Conservation (phyloP, 257 asterid genomes). For the Misopates orontium region DNA sequence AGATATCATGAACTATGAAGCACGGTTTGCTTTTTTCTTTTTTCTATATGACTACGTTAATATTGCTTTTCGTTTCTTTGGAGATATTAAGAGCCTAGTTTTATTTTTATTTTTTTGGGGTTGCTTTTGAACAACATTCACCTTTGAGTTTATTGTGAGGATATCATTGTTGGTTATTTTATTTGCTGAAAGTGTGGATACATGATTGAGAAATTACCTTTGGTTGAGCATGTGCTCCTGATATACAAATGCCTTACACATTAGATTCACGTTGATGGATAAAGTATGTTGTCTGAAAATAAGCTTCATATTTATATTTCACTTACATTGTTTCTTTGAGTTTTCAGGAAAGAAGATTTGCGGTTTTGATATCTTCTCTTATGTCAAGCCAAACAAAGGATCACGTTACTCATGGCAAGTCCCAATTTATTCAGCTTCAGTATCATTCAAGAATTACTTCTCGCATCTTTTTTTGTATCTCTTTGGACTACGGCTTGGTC, state of each 20-base stretch:
- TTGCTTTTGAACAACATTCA: background rate
- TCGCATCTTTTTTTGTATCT: background rate
- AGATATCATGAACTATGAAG: background rate
- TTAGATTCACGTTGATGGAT: conserved; percentile 6
- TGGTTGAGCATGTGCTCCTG: conserved; percentile 3
- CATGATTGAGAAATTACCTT: background rate
- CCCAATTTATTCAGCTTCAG: conserved; percentile 17
- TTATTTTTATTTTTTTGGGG: conserved; percentile 1
- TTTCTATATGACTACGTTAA: background rate
- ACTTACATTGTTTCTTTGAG: background rate
- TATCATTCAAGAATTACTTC: background rate
- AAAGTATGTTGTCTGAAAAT: background rate
- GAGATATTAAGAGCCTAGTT: background rate
- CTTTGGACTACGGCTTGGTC: background rate
- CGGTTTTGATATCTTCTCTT: conserved; percentile 82
- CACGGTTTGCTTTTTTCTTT: background rate
- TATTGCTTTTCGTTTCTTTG: background rate
- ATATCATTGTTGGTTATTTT: background rate
- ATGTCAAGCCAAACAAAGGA: conserved; percentile 98
- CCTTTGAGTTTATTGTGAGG: background rate
- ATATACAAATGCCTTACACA: background rate
- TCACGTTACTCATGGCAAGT: conserved; percentile 88
- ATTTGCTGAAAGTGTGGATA: background rate
- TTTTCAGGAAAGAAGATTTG: conserved; percentile 90
- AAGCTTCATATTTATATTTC: background rate